phyloP scores from a whole-genome alignment of 2,329 filamentous ascomycete genomes.

The Talaromyces sp. region DNA sequence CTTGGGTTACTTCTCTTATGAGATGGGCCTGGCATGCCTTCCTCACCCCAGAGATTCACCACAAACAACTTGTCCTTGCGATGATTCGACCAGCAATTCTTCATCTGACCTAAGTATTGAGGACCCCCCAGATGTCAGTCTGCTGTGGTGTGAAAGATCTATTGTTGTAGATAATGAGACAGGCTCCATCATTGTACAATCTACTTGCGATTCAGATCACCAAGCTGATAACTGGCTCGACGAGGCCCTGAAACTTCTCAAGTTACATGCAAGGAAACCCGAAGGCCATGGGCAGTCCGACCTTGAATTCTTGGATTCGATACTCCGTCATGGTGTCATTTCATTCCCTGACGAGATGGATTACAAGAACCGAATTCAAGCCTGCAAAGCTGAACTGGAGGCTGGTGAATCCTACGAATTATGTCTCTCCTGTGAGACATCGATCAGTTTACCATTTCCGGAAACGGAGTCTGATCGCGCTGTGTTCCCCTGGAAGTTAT shows the following conservation, averaged over 20 bases:
- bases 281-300: slow-evolving; percentile 17
- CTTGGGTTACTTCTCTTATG: slow-evolving; percentile 82
- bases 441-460: slow-evolving; percentile 52
- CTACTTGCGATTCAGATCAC: slow-evolving; percentile 52
- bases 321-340: slow-evolving; percentile 34
- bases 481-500: slow-evolving; percentile 68
- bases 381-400: slow-evolving; percentile 71
- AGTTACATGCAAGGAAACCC: slow-evolving; percentile 17
- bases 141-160: slow-evolving; percentile 76
- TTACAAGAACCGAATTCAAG: slow-evolving; percentile 69
- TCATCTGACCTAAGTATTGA: slow-evolving; percentile 25
- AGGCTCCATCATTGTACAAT: slow-evolving; percentile 67
- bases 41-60: slow-evolving; percentile 50
- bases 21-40: slow-evolving; percentile 68
- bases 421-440: slow-evolving; percentile 77
- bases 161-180: slow-evolving; percentile 74
- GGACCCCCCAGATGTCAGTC: slow-evolving; percentile 68
- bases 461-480: slow-evolving; percentile 23
- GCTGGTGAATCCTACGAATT: slow-evolving; percentile 84
- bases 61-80: slow-evolving; percentile 22
- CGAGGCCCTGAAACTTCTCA: slow-evolving; percentile 30
- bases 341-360: slow-evolving; percentile 43
- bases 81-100: neutral
- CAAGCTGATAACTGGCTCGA: slow-evolving; percentile 51
- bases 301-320: slow-evolving; percentile 31